Evolutionary conservation across 306 rosid genomes (phyloP).

Genomic region (Prunus davidiana): DNA sequence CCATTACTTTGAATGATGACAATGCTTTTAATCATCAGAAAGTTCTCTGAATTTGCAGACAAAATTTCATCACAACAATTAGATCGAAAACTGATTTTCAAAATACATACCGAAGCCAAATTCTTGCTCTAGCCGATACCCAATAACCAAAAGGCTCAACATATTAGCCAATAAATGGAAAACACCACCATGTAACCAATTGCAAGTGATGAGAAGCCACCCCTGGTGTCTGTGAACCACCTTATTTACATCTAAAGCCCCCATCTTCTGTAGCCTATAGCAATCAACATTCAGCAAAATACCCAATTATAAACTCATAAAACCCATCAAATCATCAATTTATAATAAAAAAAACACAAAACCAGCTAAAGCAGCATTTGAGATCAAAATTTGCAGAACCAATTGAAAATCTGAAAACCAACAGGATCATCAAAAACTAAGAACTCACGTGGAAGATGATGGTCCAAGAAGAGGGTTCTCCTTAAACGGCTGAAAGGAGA

Average conservation of each 20-base stretch:
- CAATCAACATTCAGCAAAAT: conserved; percentile 18
- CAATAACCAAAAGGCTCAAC: conserved; percentile 85
- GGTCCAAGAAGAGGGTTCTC: conserved; percentile 97
- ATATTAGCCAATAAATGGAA: conserved; percentile 83
- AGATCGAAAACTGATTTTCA: background rate
- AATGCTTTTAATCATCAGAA: background rate
- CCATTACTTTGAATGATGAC: background rate
- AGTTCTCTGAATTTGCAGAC: background rate
- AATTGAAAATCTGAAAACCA: background rate
- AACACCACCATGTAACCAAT: conserved; percentile 94
- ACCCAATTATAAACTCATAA: background rate
- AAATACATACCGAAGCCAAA: conserved; percentile 79
- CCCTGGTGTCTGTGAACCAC: conserved; percentile 70
- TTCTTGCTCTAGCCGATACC: conserved; percentile 96
- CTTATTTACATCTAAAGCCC: conserved; percentile 75
- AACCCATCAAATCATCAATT: background rate
- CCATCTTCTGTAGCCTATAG: conserved; percentile 80
- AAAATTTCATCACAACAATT: background rate
- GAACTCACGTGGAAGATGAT: conserved; percentile 73
- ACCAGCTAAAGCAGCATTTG: background rate
- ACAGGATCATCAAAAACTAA: background rate
- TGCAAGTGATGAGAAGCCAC: conserved; percentile 88
- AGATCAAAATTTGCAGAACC: background rate
- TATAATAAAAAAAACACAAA: background rate
- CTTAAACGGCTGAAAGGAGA: conserved; percentile 88